Percentiles rank a stretch among this genome's conserved stretches.
phyloP scores from a whole-genome alignment of 73 alveolate species.

The Tetrahymena malaccensis region DNA sequence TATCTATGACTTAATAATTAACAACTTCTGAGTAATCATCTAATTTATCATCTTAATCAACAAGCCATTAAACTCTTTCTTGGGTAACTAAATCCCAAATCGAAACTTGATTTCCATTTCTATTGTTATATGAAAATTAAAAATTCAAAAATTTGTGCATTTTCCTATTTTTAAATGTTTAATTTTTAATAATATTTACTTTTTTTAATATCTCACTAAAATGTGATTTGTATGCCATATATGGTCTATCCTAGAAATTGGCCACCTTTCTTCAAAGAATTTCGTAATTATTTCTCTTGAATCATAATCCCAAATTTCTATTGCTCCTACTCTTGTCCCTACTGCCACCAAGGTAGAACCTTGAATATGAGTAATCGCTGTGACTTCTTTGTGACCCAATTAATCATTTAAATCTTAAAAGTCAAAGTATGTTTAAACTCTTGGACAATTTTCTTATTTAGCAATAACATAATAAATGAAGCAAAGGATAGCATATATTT shows the following conservation, averaged over 20 bases:
- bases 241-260: background rate
- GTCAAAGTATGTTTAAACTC: background rate
- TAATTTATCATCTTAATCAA: background rate
- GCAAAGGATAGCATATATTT: background rate
- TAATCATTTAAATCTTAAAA: background rate
- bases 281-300: background rate
- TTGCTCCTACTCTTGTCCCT: background rate
- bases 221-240: background rate
- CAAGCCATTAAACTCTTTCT: background rate
- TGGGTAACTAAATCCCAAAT: background rate
- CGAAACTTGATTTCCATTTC: background rate
- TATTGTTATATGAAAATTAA: background rate
- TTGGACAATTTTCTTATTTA: background rate
- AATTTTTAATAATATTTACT: background rate
- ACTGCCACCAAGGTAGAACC: background rate
- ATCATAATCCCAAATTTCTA: background rate
- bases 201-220: background rate
- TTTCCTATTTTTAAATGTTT: background rate
- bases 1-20: background rate
- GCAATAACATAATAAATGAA: background rate
- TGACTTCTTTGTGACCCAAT: background rate
- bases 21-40: background rate
- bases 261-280: background rate
- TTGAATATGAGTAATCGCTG: background rate
- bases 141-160: background rate